Evolutionary conservation across 805 yeast genomes (phyloP), one percentile per base, ranked within the genome.

Genomic region (Wickerhamomyces hampshirensis): DNA sequence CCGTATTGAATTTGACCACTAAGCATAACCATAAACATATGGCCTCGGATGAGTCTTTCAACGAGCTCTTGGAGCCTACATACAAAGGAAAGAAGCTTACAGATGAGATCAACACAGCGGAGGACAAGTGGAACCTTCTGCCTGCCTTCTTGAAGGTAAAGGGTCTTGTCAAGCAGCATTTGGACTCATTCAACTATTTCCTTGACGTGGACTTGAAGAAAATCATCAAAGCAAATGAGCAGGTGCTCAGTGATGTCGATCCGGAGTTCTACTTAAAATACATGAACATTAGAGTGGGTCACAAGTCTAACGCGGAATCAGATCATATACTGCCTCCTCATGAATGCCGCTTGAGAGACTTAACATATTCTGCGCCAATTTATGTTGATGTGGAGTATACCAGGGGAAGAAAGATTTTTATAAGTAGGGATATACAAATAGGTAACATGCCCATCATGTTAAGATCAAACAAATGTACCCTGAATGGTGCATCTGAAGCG

Each of bases 361-460:
- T 89, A 66, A 87, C 97, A 0, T 91, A 91, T 53, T 81, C 94
- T 30, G 97, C 98, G 1, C 97, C 97, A 2, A 85, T 91, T 26
- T 85, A 81, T 51, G 98, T 91, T 33, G 98, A 93, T 63, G 96
- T 93, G 17, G 98, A 93, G 56, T 93, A 93, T 57, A 93, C 98
- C 0, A 74, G 97, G 58, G 98, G 98, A 24, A 71, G 91, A 45
- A 88, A 87, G 60, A 85, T 93, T 58, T 85, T 91, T 48, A 77
- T 86, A 69, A 91, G 87, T 50, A 74, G 84, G 51, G 94, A 87
- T 55, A 73, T 93, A 42, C 97, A 89, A 58, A 91, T 93, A 42
- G 99, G 98, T 24, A 76, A 95, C 55, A 93, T 93, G 96, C 98
- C 98, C n/a, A 80, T 93, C 53, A 93, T 93, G 98, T 71, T 93